Evolutionary conservation across 805 yeast species (phyloP), one percentile per base, ranked within the genome.

Genomic region (Candida ipomoeae): DNA sequence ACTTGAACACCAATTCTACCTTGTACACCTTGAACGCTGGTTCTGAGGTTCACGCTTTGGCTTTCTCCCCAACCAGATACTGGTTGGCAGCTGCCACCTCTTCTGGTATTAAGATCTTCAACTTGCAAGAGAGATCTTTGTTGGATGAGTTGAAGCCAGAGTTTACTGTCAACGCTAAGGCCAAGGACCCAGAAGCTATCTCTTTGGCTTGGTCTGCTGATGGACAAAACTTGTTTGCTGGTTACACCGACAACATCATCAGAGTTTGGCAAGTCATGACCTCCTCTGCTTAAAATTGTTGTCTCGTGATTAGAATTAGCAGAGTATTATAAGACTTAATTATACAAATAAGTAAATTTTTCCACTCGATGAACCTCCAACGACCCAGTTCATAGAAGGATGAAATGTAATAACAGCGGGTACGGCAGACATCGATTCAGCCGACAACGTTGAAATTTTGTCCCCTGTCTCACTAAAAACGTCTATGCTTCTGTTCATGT

Each of bases 231-330:
- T 84, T 94, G 79, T 94, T 89, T 76, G 96, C 98, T 69, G 99
- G 99, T 84, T 94, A 94, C 97, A 91, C 97, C 71, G 99, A 94
- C 81, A 89, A 89, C 84, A 84, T 87, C 75, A 92, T 94, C 84
- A 92, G 99, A 83, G 99, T 94, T 79, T 94, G 99, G 99, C 98
- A 94, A 86, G 97, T 94, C 69, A 94, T 94, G 98, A 89, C 95
- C 80, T 78, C 85, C 61, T 73, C 77, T 56, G 77, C 78, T 68
- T 74, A 74, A 66, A 50, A 40, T 21, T 40, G 18, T 34, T 26
- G 31, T 15, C 32, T 20, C 14, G 46, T 37, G 45, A 20, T 42
- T 37, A 32, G 31, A 31, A 6, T 17, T 31, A 37, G 15, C 35
- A 11, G 26, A 36, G 37, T 48, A 21, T 17, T 40, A 11, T 34